Evolutionary conservation across 176 grass and related monocot genomes (phyloP), one percentile per base, ranked within the genome.

Genomic region (Cymbopogon citratus): DNA sequence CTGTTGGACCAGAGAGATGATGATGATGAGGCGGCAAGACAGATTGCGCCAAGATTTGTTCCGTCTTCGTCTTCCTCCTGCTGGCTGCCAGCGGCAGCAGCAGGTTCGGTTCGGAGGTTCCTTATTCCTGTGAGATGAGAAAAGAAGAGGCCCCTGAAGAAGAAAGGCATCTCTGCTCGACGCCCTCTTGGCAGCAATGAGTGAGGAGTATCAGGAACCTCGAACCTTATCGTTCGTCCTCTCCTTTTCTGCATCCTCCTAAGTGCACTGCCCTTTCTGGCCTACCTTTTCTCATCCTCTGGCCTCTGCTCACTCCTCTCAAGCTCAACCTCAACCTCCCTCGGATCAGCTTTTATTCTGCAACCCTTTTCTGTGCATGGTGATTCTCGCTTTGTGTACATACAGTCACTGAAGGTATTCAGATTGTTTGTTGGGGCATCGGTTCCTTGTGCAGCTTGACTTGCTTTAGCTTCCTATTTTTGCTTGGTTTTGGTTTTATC

Each of bases 81-180:
- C 72, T 79, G 81, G 5, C 73, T 15, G 12, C 2, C 9, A 43
- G 44, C 44, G 1, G 41, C 12, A 46, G 45, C 45, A 49, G 46
- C 43, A 45, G 43, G 31, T 33, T 33, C 31, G 31, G 14, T 16
- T 46, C 13, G 44, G 44, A 52, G 71, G 63, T 90, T 80, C 62
- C 46, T 76, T 89, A 69, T 89, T 89, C 87, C 63, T 71, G 51
- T 27, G 51, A 3, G 51, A 1, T n/a, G 3, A 16, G 45, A 5
- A 10, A 5, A 10, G 3, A 10, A 54, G n/a, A 44, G 49, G 72
- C 3, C 65, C 81, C 71, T 16, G 23, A 12, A 25, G 48, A 83
- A 86, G 79, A 77, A 84, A 84, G 87, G 87, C 65, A 89, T 92
- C 90, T 83, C 65, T 16, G 19, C 19, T 49, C 52, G 7, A 43